Conservation (phyloP, 176 grass and related monocot species). For the Triticum urartu region DNA sequence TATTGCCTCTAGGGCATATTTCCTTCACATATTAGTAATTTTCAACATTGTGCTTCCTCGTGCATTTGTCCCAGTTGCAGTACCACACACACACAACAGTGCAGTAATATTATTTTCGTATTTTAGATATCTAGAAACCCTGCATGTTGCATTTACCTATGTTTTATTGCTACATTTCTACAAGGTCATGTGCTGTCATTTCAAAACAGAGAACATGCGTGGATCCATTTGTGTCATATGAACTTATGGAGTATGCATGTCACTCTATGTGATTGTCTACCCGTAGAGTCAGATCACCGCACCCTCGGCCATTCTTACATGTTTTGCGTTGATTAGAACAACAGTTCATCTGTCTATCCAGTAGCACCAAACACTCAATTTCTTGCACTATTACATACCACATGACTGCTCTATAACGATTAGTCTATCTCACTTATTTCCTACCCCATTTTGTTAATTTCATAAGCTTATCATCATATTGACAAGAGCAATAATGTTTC, state of each 20-base stretch:
- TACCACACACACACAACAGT: background rate
- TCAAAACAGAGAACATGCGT: background rate
- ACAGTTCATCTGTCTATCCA: background rate
- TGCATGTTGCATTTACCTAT: background rate
- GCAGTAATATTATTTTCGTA: background rate
- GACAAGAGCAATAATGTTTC: background rate
- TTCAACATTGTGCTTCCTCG: background rate
- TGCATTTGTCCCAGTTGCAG: background rate
- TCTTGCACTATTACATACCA: background rate
- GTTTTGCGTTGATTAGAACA: background rate
- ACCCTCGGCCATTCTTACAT: background rate
- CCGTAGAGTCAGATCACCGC: background rate
- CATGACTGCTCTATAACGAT: background rate
- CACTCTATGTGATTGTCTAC: background rate
- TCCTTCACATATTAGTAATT: background rate
- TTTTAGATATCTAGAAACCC: background rate
- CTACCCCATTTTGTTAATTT: background rate
- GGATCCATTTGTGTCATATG: background rate
- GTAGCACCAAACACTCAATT: background rate
- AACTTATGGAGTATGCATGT: background rate
- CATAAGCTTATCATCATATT: background rate
- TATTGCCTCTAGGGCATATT: no score
- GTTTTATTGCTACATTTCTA: background rate
- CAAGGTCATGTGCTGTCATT: background rate
- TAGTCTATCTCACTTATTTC: background rate